Evolutionary conservation across 2,329 filamentous ascomycete species (phyloP).

Genomic region (Hirsutella rhossiliensis): DNA sequence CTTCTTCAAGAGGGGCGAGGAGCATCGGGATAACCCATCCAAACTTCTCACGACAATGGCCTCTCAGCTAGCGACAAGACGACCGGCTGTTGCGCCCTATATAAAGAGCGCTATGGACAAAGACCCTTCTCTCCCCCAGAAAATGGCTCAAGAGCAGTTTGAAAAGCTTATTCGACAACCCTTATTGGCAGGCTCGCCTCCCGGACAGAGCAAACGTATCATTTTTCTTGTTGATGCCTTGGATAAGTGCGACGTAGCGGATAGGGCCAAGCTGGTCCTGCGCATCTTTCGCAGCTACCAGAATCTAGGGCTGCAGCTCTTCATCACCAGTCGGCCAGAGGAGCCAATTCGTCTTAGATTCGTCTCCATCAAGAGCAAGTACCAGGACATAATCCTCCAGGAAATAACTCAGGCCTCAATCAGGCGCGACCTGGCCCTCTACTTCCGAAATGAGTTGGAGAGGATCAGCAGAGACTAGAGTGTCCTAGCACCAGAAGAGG

Average conservation of each 20-base stretch:
- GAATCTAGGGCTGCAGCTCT: constrained; percentile 14
- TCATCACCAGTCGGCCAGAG: constrained; percentile 31
- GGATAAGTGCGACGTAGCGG: constrained; percentile 14
- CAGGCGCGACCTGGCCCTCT: constrained; percentile 22
- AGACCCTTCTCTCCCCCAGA: constrained; percentile 15
- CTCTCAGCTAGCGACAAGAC: constrained; percentile 14
- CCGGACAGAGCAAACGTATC: not conserved
- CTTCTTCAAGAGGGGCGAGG: constrained; percentile 31
- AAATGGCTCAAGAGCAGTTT: constrained; percentile 24
- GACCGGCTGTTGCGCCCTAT: constrained; percentile 14
- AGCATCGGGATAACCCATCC: constrained; percentile 20
- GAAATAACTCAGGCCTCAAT: constrained; percentile 17
- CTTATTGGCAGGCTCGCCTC: constrained; percentile 9
- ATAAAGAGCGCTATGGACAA: constrained; percentile 17
- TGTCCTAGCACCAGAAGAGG: not conserved
- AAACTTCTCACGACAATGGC: constrained; percentile 29
- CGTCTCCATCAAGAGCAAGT: constrained; percentile 8
- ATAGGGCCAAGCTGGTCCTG: constrained; percentile 18
- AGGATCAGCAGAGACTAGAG: constrained; percentile 15
- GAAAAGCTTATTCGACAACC: constrained; percentile 25
- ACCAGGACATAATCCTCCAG: constrained; percentile 20
- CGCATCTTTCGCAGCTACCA: constrained; percentile 1
- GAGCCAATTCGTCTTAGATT: constrained; percentile 25
- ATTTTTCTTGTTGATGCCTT: constrained; percentile 23
- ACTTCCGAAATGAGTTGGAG: no score